These are phyloP conservation scores for Eutrema salsugineum DNA, from an alignment of 441 rosid species.

Conservation along the genomic window DNA sequence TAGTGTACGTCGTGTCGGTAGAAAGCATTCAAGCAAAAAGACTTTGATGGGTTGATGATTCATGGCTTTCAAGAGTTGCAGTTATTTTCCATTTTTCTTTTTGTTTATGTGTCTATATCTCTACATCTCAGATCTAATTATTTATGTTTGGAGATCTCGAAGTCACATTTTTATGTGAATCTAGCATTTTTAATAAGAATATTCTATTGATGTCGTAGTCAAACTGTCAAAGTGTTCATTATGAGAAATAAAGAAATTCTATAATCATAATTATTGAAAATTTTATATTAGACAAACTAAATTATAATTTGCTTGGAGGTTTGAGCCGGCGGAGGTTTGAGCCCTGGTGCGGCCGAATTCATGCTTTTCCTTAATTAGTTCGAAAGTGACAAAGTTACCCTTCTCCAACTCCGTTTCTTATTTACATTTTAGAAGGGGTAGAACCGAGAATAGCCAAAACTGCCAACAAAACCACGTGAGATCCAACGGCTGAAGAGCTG, in stretches of 20 bases:
- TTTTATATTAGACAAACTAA: not conserved
- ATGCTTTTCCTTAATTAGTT: not conserved
- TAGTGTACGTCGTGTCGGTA: too few relatives aligned
- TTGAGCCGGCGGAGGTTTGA: not conserved
- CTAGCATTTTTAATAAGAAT: not conserved
- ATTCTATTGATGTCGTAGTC: slow-evolving; percentile 20
- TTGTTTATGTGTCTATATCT: slow-evolving; percentile 15
- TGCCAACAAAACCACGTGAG: slow-evolving; percentile 26
- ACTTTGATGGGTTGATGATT: slow-evolving; percentile 3
- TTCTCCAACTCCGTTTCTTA: not conserved
- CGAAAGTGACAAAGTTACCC: not conserved
- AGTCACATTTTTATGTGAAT: slow-evolving; percentile 6
- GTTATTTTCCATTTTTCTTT: too few relatives aligned
- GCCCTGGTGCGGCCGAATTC: slow-evolving; percentile 4
- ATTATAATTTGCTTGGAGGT: not conserved
- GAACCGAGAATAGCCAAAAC: not conserved
- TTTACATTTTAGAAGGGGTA: not conserved
- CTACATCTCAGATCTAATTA: slow-evolving; percentile 8
- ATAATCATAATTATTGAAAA: too few relatives aligned
- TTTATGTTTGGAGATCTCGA: slow-evolving; percentile 11
- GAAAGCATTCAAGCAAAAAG: not conserved
- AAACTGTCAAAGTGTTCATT: not conserved
- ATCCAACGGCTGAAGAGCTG: slow-evolving; percentile 31
- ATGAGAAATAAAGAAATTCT: too few relatives aligned
- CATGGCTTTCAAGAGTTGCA: slow-evolving; percentile 13